Evolutionary conservation across 495 filamentous ascomycete genomes (phyloP), one percentile per base, ranked within the genome.

Genomic region (Polyplosphaeria fusca): DNA sequence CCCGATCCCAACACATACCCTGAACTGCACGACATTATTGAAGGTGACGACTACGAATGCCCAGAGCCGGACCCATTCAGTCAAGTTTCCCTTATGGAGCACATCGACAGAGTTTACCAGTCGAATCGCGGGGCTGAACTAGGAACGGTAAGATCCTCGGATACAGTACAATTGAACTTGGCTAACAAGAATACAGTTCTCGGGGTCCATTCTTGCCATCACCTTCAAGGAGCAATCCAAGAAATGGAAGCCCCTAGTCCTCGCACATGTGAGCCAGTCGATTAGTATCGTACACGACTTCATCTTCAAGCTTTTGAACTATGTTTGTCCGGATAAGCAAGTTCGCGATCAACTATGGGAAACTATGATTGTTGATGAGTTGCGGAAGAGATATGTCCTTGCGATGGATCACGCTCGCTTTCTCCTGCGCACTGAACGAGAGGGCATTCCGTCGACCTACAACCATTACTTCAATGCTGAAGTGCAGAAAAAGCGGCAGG

Each of bases 391-490:
- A 3, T 55, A 55, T 24, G 30, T 23, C 16, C 40, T 12, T 14
- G 52, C 52, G 42, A 55, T 55, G 40, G 40, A 55, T 2, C 52
- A 55, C 32, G 52, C 52, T 13, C 40, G 40, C 4, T 55, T 55
- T 26, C 28, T 55, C 4, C 19, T 55, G 52, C 27, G 16, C 13
- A 35, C 37, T 5, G 52, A 55, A 38, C 40, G 52, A 55, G 14
- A 55, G 2, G 42, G 20, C 3, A 46, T 24, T n/a, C 52, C 52
- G 25, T 55, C 40, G 5, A 47, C 52, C 12, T 45, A 46, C 26
- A 55, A 55, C 42, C 52, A 55, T 24, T 55, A 55, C 28, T 55
- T 55, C 40, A 55, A 55, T 38, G 18, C 40, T 4, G 42, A 47
- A 45, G 26, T 55, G 13, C 52, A 55, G 52, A 46, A 46, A 28